phyloP scores from a whole-genome alignment of 176 grass and related monocot species.

The Carex littledalei region DNA sequence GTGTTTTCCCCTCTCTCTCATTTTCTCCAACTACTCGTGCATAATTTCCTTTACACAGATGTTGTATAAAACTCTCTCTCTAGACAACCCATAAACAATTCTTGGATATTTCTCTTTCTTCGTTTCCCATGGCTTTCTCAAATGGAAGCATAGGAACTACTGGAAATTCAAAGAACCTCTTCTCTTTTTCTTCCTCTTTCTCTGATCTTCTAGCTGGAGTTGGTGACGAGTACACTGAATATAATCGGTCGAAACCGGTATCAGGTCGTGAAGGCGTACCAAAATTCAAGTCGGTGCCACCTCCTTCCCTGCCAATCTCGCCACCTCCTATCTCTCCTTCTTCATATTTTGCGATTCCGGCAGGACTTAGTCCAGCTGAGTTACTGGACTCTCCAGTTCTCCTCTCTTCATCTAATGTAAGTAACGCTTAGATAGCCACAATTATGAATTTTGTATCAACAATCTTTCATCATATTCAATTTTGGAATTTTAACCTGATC shows the following conservation, averaged over 20 bases:
- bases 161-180: constrained; percentile 26
- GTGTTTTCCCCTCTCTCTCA: background rate
- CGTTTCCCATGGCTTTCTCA: constrained; percentile 47
- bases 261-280: constrained; percentile 35
- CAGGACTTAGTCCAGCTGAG: constrained; percentile 76
- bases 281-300: constrained; percentile 90
- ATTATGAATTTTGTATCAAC: background rate
- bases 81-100: constrained; percentile 14
- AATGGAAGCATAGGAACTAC: constrained; percentile 17
- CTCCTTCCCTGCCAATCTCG: constrained; percentile 78
- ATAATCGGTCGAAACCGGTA: background rate
- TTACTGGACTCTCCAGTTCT: constrained; percentile 89
- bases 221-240: constrained; percentile 5
- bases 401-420: constrained; percentile 48
- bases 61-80: constrained; percentile 2
- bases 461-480: background rate
- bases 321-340: constrained; percentile 58
- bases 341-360: constrained; percentile 74
- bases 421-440: background rate
- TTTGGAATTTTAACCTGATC: background rate
- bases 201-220: constrained; percentile 57
- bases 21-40: background rate
- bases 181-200: constrained; percentile 66
- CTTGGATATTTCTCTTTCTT: constrained; percentile 19
- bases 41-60: background rate